These are phyloP conservation scores for Pseudopithomyces maydicus DNA, from an alignment of 2,329 filamentous ascomycete genomes.

Conservation along the genomic window DNA sequence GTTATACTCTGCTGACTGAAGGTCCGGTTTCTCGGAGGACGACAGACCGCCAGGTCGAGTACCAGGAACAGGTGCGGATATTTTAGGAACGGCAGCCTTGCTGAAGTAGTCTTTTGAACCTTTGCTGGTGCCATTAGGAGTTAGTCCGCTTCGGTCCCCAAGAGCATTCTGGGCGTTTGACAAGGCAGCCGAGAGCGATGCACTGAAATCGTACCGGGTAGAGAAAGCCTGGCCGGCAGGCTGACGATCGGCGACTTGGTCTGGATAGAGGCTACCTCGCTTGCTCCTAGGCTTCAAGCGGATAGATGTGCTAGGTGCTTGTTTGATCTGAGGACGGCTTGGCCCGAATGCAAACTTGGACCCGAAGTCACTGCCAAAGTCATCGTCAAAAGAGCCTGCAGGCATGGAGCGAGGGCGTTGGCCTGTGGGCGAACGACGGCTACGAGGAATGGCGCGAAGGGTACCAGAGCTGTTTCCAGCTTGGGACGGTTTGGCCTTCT, in stretches of 20 bases:
- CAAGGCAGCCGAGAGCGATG: constrained; percentile 85
- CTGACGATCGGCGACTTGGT: constrained; percentile 55
- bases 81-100: constrained; percentile 42
- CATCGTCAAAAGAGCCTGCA: constrained; percentile 64
- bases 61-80: constrained; percentile 43
- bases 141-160: constrained; percentile 60
- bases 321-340: constrained; percentile 56
- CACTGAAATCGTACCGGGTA: constrained; percentile 93
- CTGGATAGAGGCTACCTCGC: constrained; percentile 63
- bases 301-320: constrained; percentile 63
- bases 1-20: constrained; percentile 89
- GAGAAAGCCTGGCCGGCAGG: constrained; percentile 76
- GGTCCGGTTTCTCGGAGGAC: constrained; percentile 67
- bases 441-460: constrained; percentile 56
- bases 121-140: constrained; percentile 27
- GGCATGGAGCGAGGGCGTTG: constrained; percentile 56
- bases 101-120: constrained; percentile 38
- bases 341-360: constrained; percentile 52
- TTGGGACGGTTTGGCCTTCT: constrained; percentile 68
- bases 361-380: constrained; percentile 66
- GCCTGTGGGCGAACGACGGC: constrained; percentile 53
- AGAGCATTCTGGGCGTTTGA: constrained; percentile 71
- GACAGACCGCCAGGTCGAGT: constrained; percentile 60
- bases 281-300: constrained; percentile 75
- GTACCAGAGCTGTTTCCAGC: constrained; percentile 57